A percentile compares a stretch with the other conserved stretches of the same genome.
These are phyloP conservation scores for Ophiostoma australiae DNA, from an alignment of 2,329 filamentous ascomycete genomes.

Conservation along the genomic window DNA sequence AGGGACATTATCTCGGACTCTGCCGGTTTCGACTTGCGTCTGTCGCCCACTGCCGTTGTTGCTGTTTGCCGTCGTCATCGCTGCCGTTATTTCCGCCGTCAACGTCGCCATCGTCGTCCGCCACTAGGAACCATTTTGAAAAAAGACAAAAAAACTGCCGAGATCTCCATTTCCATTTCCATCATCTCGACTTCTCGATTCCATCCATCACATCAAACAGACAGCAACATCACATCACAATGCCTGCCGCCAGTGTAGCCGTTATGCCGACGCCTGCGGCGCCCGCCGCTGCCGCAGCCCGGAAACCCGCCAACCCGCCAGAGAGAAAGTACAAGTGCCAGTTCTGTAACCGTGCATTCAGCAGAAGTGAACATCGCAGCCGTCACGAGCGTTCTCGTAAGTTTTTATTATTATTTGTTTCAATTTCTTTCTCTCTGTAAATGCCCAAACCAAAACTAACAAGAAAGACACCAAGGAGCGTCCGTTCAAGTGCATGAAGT, in stretches of 20 bases:
- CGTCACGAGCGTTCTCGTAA: conserved; percentile 97
- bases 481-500: conserved; percentile 98
- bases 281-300: conserved; percentile 59
- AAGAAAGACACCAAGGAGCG: conserved; percentile 89
- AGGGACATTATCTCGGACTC: conserved; percentile 32
- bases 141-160: background rate
- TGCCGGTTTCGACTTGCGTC: conserved; percentile 33
- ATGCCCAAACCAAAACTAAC: conserved; percentile 12
- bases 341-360: conserved; percentile 97
- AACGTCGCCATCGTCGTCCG: conserved; percentile 30
- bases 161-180: background rate
- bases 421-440: too few relatives aligned
- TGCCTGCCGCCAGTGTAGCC: conserved; percentile 67
- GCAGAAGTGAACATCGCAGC: conserved; percentile 92
- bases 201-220: conserved; percentile 14
- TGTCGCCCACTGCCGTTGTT: conserved; percentile 24
- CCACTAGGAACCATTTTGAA: conserved; percentile 16
- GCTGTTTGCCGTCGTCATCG: conserved; percentile 31
- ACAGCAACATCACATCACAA: conserved; percentile 43
- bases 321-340: conserved; percentile 99
- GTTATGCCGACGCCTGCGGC: conserved; percentile 59
- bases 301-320: conserved; percentile 71
- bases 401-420: conserved; percentile 43
- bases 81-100: conserved; percentile 28
- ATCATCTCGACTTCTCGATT: conserved; percentile 9